phyloP scores from a whole-genome alignment of 1,284 basidiomycete genomes.

The Ustilago shanxiensis region DNA sequence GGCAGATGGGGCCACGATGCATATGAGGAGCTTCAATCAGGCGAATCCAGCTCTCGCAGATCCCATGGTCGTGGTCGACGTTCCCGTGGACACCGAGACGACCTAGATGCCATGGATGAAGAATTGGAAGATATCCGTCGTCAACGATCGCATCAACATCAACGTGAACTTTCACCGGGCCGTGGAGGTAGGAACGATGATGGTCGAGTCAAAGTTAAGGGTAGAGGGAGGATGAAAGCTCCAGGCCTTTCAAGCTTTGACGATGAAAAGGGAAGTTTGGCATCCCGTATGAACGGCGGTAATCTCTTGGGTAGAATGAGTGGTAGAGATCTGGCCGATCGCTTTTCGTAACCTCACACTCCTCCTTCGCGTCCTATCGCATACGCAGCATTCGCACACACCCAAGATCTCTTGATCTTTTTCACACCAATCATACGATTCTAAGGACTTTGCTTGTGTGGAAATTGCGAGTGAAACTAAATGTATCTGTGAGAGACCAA shows the following conservation, averaged over 20 bases:
- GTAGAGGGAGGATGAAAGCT: constrained; percentile 52
- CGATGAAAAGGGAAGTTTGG: constrained; percentile 10
- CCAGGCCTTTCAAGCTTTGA: constrained; percentile 24
- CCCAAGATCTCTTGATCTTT: background rate
- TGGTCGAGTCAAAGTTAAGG: constrained; percentile 39
- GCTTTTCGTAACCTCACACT: constrained; percentile 25
- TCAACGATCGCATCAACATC: constrained; percentile 19
- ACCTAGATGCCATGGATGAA: constrained; percentile 45
- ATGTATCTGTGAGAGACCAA: background rate
- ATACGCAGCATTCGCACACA: too few relatives aligned
- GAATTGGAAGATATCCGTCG: constrained; percentile 30
- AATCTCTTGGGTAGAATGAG: constrained; percentile 21
- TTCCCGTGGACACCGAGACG: constrained; percentile 11
- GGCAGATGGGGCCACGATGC: constrained; percentile 41
- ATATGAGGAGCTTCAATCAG: constrained; percentile 11
- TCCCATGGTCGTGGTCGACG: constrained; percentile 2
- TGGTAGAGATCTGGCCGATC: constrained; percentile 19
- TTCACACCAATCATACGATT: background rate
- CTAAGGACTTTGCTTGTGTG: background rate
- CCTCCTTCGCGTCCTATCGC: too few relatives aligned
- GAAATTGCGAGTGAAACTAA: background rate
- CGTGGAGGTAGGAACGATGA: constrained; percentile 1
- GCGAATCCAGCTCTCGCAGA: background rate
- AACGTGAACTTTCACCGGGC: constrained; percentile 47
- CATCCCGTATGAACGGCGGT: constrained; percentile 1